A percentile compares a stretch with the other conserved stretches of the same genome.
Evolutionary conservation across 1,284 basidiomycete genomes (phyloP).

Genomic region (Rhodotorula sp.): DNA sequence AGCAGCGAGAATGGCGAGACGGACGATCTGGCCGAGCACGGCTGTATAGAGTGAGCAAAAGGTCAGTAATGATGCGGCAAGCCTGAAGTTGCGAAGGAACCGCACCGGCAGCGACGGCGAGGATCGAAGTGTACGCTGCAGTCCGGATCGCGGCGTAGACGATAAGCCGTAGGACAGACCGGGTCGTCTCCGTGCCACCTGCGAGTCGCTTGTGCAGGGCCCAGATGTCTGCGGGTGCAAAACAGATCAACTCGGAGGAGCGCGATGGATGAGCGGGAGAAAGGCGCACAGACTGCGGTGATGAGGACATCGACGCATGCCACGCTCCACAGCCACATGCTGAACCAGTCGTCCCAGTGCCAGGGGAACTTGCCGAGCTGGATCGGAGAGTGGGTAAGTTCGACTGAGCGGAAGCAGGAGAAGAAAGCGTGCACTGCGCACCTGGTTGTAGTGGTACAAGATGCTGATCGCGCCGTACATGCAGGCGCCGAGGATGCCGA

Average conservation of each 20-base stretch:
- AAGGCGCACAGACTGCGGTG: not conserved
- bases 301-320: slow-evolving; percentile 1
- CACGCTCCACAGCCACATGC: not conserved
- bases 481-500: not conserved
- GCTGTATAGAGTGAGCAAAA: not conserved
- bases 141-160: not conserved
- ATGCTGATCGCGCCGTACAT: not conserved
- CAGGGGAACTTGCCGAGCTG: not conserved
- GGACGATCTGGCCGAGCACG: not conserved
- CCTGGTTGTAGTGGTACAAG: not conserved
- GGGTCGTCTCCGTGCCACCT: not conserved
- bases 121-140: slow-evolving; percentile 2
- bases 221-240: not conserved
- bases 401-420: too few relatives aligned
- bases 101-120: not conserved
- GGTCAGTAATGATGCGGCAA: too few relatives aligned
- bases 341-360: not conserved
- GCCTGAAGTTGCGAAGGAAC: too few relatives aligned
- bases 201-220: not conserved
- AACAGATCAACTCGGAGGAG: not conserved
- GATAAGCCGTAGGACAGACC: not conserved
- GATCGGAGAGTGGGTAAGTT: too few relatives aligned
- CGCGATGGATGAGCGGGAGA: too few relatives aligned
- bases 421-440: not conserved
- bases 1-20: not conserved